Evolutionary conservation across 306 rosid species (phyloP), one percentile per base, ranked within the genome.

Genomic region (Betula pendula): DNA sequence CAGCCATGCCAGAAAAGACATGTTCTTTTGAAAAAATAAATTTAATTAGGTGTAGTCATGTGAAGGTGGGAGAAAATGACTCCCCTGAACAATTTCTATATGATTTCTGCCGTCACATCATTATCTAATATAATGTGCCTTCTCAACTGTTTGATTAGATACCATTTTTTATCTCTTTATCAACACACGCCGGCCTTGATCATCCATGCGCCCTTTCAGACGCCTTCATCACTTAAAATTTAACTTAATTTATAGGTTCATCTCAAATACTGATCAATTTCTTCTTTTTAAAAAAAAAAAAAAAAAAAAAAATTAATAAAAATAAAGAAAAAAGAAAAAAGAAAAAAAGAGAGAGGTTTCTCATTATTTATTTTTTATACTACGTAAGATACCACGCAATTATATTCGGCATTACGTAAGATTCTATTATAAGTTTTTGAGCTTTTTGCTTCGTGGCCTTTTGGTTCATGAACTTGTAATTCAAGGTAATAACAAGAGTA

Each of bases 61-160:
- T 52, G 63, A 17, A 45, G 63, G 27, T 2, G 6, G 25, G 13
- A 62, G 68, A 62, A 31, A 62, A 16, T 31, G 68, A 62, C 68
- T 62, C 8, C 44, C 44, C 42, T 16, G n/a, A 33, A 31, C 42
- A 29, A 60, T 29, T 27, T 60, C 68, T 29, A 12, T 56, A 29
- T 25, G 13, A 25, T 60, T 29, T 29, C 20, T 60, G 42, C 33
- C 16, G 42, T 60, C 20, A 60, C 42, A 14, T 60, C 40, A 25
- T 60, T 60, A 29, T 13, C 68, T 60, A 29, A 60, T 60, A 2
- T 2, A 60, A 29, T 17, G 68, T 62, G 43, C 44, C 44, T 31
- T 35, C 31, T 62, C 38, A 76, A 48, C 66, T n/a, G 80, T 24
- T 51, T 76, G 80, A 65, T 76, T 76, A 67, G 68, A 67, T 67